Percentiles rank a stretch among this genome's conserved stretches.
Evolutionary conservation across 2,329 filamentous ascomycete genomes (phyloP).

Genomic region (Colletotrichum navitas): DNA sequence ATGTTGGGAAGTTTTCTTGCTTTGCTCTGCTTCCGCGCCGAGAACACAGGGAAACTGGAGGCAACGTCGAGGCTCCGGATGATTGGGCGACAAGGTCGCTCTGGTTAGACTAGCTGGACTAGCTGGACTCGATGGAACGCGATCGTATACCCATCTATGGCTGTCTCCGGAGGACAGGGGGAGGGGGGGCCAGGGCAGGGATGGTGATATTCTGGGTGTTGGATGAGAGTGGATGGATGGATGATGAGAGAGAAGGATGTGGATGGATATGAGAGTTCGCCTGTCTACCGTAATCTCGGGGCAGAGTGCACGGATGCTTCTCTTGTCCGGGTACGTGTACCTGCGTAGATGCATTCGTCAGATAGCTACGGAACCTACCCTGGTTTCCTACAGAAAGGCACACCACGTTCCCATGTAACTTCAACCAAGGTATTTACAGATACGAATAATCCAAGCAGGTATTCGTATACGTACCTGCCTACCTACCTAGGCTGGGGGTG

Average conservation of each 20-base stretch:
- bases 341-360: no score
- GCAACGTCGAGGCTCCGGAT: background rate
- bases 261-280: background rate
- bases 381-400: no score
- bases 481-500: background rate
- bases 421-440: no score
- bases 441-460: background rate
- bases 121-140: slow-evolving; percentile 8
- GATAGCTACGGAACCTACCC: background rate
- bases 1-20: slow-evolving; percentile 17
- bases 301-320: slow-evolving; percentile 1
- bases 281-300: slow-evolving; percentile 9
- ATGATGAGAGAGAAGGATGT: background rate
- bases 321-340: background rate
- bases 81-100: slow-evolving; percentile 20
- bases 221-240: background rate
- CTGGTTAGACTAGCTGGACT: background rate
- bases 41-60: background rate
- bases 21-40: slow-evolving; percentile 29
- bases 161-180: background rate
- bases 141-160: slow-evolving; percentile 10
- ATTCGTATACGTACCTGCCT: no score
- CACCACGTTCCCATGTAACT: no score
- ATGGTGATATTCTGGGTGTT: background rate
- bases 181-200: background rate